Base-by-base conservation (phyloP, 1,284 basidiomycete species). In the Pseudozyma pruni region DNA sequence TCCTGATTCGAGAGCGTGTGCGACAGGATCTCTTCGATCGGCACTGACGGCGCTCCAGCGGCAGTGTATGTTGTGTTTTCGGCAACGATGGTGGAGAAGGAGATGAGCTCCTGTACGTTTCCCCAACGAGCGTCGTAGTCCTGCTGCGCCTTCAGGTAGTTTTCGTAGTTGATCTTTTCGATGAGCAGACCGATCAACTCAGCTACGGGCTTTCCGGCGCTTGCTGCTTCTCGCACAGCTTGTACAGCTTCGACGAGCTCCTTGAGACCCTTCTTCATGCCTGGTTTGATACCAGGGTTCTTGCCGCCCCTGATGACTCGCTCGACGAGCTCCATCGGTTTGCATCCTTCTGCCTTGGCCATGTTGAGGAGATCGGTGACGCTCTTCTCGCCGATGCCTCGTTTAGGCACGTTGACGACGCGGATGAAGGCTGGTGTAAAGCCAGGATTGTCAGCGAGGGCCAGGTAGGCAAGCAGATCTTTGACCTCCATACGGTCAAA, bases 371-470 rank as follows among this genome's bases (percentile, higher is more conserved):
- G 84, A 64, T 90, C 89, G 5, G 84, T 73, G 2, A 93, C 76
- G 5, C 89, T 88, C 88, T 94, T 94, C 48, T 91, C 90, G n/a
- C 93, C 93, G 31, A 94, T 88, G 0, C 88, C 87, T 40, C 92
- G 85, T 37, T 86, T 85, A 0, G 93, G 93, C 0, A 88, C 86
- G 75, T 94, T 94, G 54, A 93, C 85, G 1, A 90, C 87, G 17
- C 93, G 87, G n/a, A 85, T 80, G 68, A 94, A 91, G 0, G 92
- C 92, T 1, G 79, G 75, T 0, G 72, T 85, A 75, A 90, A 94
- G 13, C 86, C 84, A 0, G 91, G 89, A 79, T 95, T 95, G 73
- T 94, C 92, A 2, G 90, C 86, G 2, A 95, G 85, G 2, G 69
- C 55, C 10, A 82, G 52, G 42, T 95, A 95, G 1, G 91, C 90